Evolutionary conservation across 495 filamentous ascomycete species (phyloP).

Genomic region (Recurvomyces mirabilis): DNA sequence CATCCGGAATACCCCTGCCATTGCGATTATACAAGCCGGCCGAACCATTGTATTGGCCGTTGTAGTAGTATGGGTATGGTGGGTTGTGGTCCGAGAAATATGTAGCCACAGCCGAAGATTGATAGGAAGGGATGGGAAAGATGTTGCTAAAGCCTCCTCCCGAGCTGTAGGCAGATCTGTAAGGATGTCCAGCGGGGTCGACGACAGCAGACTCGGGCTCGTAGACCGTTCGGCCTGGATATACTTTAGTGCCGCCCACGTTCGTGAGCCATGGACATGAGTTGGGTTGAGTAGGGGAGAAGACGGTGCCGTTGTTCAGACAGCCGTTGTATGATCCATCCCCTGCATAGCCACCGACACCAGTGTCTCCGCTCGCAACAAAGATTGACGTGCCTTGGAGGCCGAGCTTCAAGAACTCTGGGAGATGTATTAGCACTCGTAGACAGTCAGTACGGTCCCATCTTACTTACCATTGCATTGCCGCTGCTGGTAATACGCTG

Average conservation of each 20-base stretch:
- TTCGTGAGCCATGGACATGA: slow-evolving; percentile 39
- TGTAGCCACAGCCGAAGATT: slow-evolving; percentile 23
- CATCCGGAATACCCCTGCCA: slow-evolving; percentile 56
- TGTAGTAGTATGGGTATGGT: slow-evolving; percentile 20
- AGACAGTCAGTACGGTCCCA: neutral
- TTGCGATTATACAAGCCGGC: slow-evolving; percentile 31
- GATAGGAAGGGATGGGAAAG: slow-evolving; percentile 33
- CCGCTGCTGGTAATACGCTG: slow-evolving; percentile 15
- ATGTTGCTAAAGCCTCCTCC: slow-evolving; percentile 42
- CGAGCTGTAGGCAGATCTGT: slow-evolving; percentile 22
- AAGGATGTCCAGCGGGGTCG: slow-evolving; percentile 13
- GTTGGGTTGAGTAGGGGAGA: slow-evolving; percentile 20
- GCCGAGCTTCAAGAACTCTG: slow-evolving; percentile 49
- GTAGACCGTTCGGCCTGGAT: slow-evolving; percentile 17
- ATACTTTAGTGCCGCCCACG: slow-evolving; percentile 26
- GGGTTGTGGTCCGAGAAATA: slow-evolving; percentile 27
- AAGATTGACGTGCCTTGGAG: slow-evolving; percentile 52
- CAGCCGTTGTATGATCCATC: slow-evolving; percentile 12
- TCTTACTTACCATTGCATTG: slow-evolving; percentile 14
- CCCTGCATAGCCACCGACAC: slow-evolving; percentile 32
- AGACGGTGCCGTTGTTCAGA: slow-evolving; percentile 19
- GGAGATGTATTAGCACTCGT: neutral
- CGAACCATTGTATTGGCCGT: slow-evolving; percentile 10
- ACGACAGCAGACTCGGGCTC: slow-evolving; percentile 32
- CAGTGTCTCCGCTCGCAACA: slow-evolving; percentile 50